phyloP scores from a whole-genome alignment of 176 grass and related monocot species.

The Bromus sterilis region DNA sequence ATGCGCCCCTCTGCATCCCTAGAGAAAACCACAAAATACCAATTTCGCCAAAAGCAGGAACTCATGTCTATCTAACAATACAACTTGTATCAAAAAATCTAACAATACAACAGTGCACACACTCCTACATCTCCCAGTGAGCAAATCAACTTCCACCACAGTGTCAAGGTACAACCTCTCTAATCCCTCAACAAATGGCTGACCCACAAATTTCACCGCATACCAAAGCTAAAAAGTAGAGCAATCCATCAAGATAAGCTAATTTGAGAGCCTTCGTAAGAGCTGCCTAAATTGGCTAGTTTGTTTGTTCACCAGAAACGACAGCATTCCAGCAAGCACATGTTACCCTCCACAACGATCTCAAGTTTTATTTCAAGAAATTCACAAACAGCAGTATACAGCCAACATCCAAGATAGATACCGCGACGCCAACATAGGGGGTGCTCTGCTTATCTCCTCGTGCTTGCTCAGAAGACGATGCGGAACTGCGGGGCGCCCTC shows the following conservation, averaged over 20 bases:
- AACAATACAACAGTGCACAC: not conserved
- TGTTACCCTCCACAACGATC: not conserved
- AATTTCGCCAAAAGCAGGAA: not conserved
- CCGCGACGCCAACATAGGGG: not conserved
- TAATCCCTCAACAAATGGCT: not conserved
- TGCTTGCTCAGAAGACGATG: slow-evolving; percentile 80
- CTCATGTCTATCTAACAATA: not conserved
- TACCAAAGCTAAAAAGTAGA: not conserved
- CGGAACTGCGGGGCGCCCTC: slow-evolving; percentile 85
- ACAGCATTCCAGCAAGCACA: not conserved
- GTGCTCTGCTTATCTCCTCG: not conserved
- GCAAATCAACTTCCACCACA: not conserved
- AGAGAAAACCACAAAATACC: not conserved
- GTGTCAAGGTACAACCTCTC: not conserved
- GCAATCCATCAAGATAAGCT: not conserved
- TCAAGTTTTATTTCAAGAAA: slow-evolving; percentile 28
- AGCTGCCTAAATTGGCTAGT: not conserved
- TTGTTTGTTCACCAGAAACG: not conserved
- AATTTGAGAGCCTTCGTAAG: not conserved
- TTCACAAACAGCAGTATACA: slow-evolving; percentile 8
- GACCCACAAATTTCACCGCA: not conserved
- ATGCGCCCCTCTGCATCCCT: too few relatives aligned
- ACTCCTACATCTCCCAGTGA: not conserved
- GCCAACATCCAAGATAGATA: not conserved
- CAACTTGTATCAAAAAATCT: too few relatives aligned